phyloP scores from a whole-genome alignment of 2,329 filamentous ascomycete species.

The Beauveria rudraprayagi region DNA sequence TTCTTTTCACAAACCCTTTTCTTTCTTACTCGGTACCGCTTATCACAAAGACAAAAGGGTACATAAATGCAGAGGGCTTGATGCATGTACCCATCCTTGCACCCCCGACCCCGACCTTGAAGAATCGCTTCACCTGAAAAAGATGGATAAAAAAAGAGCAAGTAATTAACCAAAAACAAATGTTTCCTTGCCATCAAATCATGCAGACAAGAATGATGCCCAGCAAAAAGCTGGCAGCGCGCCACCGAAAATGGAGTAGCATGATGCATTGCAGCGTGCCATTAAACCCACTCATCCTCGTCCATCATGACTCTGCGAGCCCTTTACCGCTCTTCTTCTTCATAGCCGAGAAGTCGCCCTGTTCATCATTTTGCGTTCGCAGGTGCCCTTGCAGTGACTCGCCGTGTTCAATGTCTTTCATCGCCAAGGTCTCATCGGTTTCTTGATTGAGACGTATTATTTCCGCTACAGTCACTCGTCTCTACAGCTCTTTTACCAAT shows the following conservation, averaged over 20 bases:
- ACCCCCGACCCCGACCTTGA: too few relatives aligned
- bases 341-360: background rate
- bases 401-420: background rate
- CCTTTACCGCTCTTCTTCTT: constrained; percentile 3
- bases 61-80: too few relatives aligned
- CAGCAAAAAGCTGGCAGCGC: background rate
- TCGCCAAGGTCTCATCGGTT: background rate
- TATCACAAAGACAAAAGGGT: too few relatives aligned
- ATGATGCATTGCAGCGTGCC: background rate
- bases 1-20: too few relatives aligned
- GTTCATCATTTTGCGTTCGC: background rate
- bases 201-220: background rate
- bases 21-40: too few relatives aligned
- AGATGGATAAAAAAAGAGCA: too few relatives aligned
- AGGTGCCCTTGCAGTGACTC: background rate
- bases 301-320: background rate
- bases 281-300: background rate
- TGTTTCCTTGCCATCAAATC: too few relatives aligned
- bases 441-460: background rate
- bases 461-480: background rate
- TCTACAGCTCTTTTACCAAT: background rate
- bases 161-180: too few relatives aligned
- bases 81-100: too few relatives aligned
- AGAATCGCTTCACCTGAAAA: too few relatives aligned
- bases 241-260: background rate